A percentile compares a stretch with the other conserved stretches of the same genome.
Evolutionary conservation across 2,329 filamentous ascomycete species (phyloP).

Genomic region (Pseudogymnoascus sp.): DNA sequence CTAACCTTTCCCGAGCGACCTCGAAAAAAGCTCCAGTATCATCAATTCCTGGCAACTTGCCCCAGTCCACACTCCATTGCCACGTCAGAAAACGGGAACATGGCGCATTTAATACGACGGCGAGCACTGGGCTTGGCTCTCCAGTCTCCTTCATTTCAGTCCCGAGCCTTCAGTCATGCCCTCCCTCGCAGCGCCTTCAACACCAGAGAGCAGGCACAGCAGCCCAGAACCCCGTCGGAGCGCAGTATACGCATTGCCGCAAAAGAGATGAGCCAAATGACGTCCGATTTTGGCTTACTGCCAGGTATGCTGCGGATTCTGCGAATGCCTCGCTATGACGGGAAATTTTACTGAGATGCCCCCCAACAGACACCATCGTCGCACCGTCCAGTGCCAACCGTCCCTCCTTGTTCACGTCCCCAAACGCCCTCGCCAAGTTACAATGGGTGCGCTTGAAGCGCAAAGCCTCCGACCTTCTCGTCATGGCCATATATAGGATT

Average conservation of each 20-base stretch:
- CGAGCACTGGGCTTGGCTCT: too few relatives aligned
- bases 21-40: too few relatives aligned
- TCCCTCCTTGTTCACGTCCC: slow-evolving; percentile 25
- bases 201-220: slow-evolving; percentile 3
- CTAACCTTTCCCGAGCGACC: too few relatives aligned
- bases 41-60: too few relatives aligned
- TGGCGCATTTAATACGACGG: too few relatives aligned
- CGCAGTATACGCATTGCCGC: slow-evolving; percentile 9
- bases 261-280: slow-evolving; percentile 14
- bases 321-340: slow-evolving; percentile 4
- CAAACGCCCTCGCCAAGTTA: slow-evolving; percentile 22
- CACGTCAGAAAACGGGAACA: too few relatives aligned
- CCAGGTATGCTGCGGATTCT: slow-evolving; percentile 12
- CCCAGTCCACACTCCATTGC: too few relatives aligned
- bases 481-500: slow-evolving; percentile 19
- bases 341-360: slow-evolving; percentile 20
- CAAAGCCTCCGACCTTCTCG: slow-evolving; percentile 17
- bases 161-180: not conserved
- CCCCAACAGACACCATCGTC: slow-evolving; percentile 30
- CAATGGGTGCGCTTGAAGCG: slow-evolving; percentile 23
- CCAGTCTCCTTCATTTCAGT: not conserved
- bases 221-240: not conserved
- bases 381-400: slow-evolving; percentile 27
- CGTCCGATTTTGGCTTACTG: slow-evolving; percentile 18
- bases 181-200: not conserved